These are phyloP conservation scores for Coffea eugenioides DNA, from an alignment of 257 asterid genomes.

Conservation along the genomic window DNA sequence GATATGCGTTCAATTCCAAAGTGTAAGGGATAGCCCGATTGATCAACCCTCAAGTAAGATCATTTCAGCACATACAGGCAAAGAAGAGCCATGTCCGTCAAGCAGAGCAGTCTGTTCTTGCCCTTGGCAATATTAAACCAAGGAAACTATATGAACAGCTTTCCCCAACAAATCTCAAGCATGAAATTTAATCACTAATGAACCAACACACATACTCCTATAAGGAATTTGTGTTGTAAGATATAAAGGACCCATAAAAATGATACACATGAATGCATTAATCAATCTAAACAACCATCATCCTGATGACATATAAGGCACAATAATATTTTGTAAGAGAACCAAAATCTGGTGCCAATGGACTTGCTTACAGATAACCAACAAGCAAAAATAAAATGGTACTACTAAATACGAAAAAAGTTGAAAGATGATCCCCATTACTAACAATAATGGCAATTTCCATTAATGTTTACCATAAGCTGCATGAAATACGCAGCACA, in stretches of 20 bases:
- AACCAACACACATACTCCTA: background rate
- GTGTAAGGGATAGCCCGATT: background rate
- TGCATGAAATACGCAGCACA: constrained; percentile 8
- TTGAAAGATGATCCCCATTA: background rate
- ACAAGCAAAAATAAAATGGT: background rate
- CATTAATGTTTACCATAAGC: constrained; percentile 8
- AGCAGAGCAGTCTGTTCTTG: background rate
- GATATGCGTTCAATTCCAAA: background rate
- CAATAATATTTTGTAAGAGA: background rate
- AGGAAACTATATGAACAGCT: background rate
- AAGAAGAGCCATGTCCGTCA: background rate
- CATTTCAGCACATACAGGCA: background rate
- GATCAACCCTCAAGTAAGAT: background rate
- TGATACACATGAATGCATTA: background rate
- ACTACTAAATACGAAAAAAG: background rate
- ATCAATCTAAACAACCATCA: background rate
- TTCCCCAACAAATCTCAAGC: background rate
- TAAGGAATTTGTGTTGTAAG: background rate
- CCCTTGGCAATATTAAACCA: background rate
- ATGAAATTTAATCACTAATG: background rate
- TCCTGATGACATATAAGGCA: background rate
- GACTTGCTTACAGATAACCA: background rate
- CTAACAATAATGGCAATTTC: background rate
- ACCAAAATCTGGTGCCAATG: background rate
- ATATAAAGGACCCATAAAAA: background rate